Evolutionary conservation across 78 protist species (phyloP).

Genomic region (Emiliania huxleyi): DNA sequence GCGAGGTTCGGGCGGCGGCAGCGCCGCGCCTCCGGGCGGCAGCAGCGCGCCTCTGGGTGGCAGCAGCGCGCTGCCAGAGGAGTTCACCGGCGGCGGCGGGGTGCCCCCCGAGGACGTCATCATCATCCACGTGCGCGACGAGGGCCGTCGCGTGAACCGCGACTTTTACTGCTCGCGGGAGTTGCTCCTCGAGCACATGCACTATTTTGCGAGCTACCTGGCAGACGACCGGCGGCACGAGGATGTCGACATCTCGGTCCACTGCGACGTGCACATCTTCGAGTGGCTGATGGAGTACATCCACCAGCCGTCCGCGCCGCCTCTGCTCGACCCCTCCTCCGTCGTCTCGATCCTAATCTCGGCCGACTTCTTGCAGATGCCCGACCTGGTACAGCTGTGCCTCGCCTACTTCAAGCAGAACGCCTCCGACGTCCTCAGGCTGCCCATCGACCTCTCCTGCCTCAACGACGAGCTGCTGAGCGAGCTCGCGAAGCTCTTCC

Average conservation of each 20-base stretch:
- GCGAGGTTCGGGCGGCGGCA: too few species aligned
- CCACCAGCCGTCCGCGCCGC: background rate
- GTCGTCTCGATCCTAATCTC: conserved; percentile 33
- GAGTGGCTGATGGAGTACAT: background rate
- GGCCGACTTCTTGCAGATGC: conserved; percentile 44
- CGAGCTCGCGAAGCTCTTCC: background rate
- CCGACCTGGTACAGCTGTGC: background rate
- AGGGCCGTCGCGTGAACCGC: background rate
- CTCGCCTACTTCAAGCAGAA: background rate
- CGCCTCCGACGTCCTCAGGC: background rate
- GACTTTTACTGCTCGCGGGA: conserved; percentile 15
- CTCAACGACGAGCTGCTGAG: background rate
- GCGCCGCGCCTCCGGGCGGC: too few species aligned
- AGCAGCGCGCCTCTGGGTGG: too few species aligned
- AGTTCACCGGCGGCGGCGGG: too few species aligned
- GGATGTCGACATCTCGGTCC: conserved; percentile 38
- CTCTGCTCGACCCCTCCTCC: background rate
- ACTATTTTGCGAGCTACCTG: conserved; percentile 1
- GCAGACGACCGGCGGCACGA: background rate
- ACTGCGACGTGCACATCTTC: conserved; percentile 47
- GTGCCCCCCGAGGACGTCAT: background rate
- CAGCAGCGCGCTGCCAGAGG: too few species aligned
- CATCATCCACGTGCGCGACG: conserved; percentile 44
- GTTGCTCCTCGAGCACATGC: conserved; percentile 1
- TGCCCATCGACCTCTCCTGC: conserved; percentile 42